Evolutionary conservation across 805 yeast genomes (phyloP), one percentile per base, ranked within the genome.

Genomic region (Cyberlindnera mycetangii): DNA sequence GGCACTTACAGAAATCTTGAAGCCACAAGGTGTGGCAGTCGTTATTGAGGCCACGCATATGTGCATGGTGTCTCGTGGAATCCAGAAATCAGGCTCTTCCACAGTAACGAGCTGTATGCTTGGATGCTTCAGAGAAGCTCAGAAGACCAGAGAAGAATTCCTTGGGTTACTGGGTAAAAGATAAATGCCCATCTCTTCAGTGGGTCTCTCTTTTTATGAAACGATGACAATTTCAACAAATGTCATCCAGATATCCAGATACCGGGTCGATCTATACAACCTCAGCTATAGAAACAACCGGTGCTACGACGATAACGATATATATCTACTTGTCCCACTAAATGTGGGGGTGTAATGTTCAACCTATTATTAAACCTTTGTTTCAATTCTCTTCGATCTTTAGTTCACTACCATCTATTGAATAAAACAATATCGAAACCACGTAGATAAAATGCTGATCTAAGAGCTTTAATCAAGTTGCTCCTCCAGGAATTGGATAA

Each of bases 11-110:
- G 97, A 89, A 60, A 87, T 90, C 47, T 73, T 93, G 58, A 83
- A 85, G 59, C 99, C 99, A 15, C 78, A 90, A 59, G 99, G 99
- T 50, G 99, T 93, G 8, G 99, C 98, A 1, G 99, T 93, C 32
- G 98, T 93, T 21, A 89, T 93, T 59, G 99, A 93, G 67, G 97
- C 97, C 16, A 79, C 92, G 2, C 99, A 93, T 64, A 93, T 93
- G 99, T 93, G 99, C 66, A 93, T 93, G 99, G 98, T 92, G 21
- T 88, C 95, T 64, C 79, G 99, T 62, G 99, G 99, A 45, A 88
- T 93, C 21, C 97, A 93, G 66, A 93, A 93, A 67, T 81, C 96
- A 0, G 97, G 98, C 1, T 85, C 96, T 16, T 77, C 86, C 16
- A 93, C 99, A 2, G 82, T 89, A 27, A 93, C 99, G 16, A 87